Evolutionary conservation across 345 rosid species (phyloP).

Genomic region (Populus ilicifolia): DNA sequence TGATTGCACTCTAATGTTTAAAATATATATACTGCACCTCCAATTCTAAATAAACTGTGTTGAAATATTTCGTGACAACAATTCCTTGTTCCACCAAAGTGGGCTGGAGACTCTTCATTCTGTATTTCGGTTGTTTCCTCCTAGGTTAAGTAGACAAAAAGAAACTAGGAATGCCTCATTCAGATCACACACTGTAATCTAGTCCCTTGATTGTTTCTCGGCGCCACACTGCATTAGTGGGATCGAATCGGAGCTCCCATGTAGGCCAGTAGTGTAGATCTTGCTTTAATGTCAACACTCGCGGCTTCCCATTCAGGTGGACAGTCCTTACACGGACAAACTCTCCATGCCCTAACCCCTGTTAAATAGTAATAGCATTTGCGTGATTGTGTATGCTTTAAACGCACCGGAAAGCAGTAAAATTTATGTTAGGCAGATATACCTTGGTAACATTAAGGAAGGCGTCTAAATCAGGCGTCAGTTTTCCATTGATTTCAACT

Average conservation of each 20-base stretch:
- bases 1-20: too few species aligned
- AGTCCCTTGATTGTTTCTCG: constrained; percentile 57
- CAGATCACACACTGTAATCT: constrained; percentile 8
- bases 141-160: background rate
- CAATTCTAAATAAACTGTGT: too few species aligned
- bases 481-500: constrained; percentile 85
- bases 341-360: constrained; percentile 81
- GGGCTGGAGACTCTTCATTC: background rate
- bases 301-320: constrained; percentile 86
- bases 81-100: too few species aligned
- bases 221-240: constrained; percentile 68
- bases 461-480: constrained; percentile 74
- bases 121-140: background rate
- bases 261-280: constrained; percentile 97
- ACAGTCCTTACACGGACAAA: constrained; percentile 81
- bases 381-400: background rate
- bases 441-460: constrained; percentile 74
- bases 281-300: constrained; percentile 82
- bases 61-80: too few species aligned
- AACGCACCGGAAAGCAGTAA: background rate
- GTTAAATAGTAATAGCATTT: constrained; percentile 11
- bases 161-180: background rate
- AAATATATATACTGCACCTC: too few species aligned
- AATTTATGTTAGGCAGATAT: background rate
- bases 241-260: constrained; percentile 84